A percentile compares a stretch with the other conserved stretches of the same genome.
Conservation (phyloP, 2,329 filamentous ascomycete species). For the Fusarium globosum region DNA sequence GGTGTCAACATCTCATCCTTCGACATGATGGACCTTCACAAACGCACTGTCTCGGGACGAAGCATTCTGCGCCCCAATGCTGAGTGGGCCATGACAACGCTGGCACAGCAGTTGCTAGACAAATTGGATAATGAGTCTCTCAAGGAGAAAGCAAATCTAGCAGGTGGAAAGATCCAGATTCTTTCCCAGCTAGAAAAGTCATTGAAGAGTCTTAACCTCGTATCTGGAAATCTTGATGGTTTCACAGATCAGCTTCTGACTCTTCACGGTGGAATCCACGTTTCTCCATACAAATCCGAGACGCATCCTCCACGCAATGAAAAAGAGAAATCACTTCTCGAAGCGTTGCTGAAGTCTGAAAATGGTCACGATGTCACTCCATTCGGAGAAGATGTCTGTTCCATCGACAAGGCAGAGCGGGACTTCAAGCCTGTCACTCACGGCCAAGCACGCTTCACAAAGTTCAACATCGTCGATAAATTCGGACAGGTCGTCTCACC, state of each 20-base stretch:
- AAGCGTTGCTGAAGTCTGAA: rapidly evolving
- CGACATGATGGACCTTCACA: not conserved
- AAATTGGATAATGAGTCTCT: not conserved
- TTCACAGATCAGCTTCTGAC: not conserved
- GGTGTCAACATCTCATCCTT: not conserved
- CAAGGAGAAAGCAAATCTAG: not conserved
- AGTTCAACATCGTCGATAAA: not conserved
- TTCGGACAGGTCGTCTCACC: not conserved
- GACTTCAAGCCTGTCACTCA: not conserved
- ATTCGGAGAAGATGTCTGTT: not conserved
- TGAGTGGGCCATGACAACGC: not conserved
- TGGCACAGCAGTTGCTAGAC: not conserved
- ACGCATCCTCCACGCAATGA: not conserved
- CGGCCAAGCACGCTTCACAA: not conserved
- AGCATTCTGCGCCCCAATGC: not conserved
- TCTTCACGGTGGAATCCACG: not conserved
- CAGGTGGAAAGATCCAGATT: not conserved
- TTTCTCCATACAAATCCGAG: not conserved
- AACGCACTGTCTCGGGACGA: not conserved
- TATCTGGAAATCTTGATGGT: not conserved
- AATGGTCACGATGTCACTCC: not conserved
- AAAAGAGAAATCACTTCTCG: not conserved
- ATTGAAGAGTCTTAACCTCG: not conserved
- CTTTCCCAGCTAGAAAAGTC: not conserved
- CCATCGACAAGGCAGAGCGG: not conserved